Conservation (phyloP, 495 filamentous ascomycete genomes). For the Talaromyces ruber region DNA sequence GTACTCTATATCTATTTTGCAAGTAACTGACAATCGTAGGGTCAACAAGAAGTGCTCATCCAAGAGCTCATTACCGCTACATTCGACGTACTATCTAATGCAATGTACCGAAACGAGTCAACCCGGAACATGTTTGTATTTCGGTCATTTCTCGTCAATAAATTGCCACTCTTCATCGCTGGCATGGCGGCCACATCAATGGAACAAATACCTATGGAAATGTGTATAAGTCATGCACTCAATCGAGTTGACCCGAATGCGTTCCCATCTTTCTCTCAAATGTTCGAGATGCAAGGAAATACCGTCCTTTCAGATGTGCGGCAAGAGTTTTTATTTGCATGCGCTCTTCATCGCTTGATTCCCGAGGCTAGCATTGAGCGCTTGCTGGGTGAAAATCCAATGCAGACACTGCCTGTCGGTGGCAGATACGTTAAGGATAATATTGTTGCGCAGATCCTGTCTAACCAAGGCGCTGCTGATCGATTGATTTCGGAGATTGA, state of each 20-base stretch:
- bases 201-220: conserved; percentile 58
- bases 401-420: conserved; percentile 67
- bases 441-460: conserved; percentile 63
- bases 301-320: conserved; percentile 74
- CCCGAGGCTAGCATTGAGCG: conserved; percentile 68
- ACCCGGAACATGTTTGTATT: conserved; percentile 65
- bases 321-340: conserved; percentile 89
- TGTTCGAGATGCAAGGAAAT: conserved; percentile 70
- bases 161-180: conserved; percentile 70
- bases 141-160: conserved; percentile 88
- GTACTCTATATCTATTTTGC: not conserved
- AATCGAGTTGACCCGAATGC: conserved; percentile 66
- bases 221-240: conserved; percentile 73
- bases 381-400: conserved; percentile 77
- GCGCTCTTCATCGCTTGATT: conserved; percentile 75
- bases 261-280: conserved; percentile 70
- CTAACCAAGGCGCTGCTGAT: conserved; percentile 62
- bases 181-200: conserved; percentile 53
- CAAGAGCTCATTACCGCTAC: conserved; percentile 77
- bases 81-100: conserved; percentile 84
- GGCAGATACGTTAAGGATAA: conserved; percentile 70
- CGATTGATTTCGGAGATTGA: conserved; percentile 73
- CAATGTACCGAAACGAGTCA: conserved; percentile 70
- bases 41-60: conserved; percentile 64
- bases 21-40: conserved; percentile 31